phyloP scores from a whole-genome alignment of 2,329 filamentous ascomycete species.

The Fusarium nelsonii region DNA sequence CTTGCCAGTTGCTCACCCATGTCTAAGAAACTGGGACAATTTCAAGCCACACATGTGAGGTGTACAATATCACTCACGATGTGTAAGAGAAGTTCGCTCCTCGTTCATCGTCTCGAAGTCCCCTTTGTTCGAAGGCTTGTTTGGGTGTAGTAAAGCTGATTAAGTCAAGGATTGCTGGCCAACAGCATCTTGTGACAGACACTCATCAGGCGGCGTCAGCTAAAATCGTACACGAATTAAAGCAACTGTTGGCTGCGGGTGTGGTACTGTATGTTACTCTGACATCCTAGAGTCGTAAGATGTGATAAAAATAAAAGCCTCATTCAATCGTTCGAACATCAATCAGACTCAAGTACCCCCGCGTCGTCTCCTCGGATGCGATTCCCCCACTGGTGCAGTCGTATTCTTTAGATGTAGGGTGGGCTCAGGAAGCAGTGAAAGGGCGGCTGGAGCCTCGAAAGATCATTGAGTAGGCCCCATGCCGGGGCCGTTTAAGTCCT shows the following conservation, averaged over 20 bases:
- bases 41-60: constrained; percentile 25
- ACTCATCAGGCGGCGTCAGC: background rate
- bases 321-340: constrained; percentile 11
- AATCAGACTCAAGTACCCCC: constrained; percentile 29
- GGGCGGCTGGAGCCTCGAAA: constrained; percentile 6
- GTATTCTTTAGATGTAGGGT: constrained; percentile 25
- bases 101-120: constrained; percentile 9
- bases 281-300: constrained; percentile 40
- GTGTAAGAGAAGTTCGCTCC: constrained; percentile 24
- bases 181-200: background rate
- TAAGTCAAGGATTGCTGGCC: background rate
- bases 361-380: constrained; percentile 31
- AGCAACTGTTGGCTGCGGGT: constrained; percentile 25
- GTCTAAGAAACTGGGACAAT: constrained; percentile 10
- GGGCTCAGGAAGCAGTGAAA: constrained; percentile 13
- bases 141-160: constrained; percentile 1
- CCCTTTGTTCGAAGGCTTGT: constrained; percentile 19
- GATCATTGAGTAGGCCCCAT: constrained; percentile 29
- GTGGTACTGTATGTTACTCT: constrained; percentile 20
- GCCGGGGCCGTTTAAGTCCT: constrained; percentile 34
- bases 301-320: constrained; percentile 10
- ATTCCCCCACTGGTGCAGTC: constrained; percentile 36
- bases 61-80: constrained; percentile 1
- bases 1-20: constrained; percentile 11
- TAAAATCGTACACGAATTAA: constrained; percentile 11